A percentile compares a stretch with the other conserved stretches of the same genome.
These are phyloP conservation scores for Pythium biforme DNA, from an alignment of 352 stramenopile genomes.

Conservation along the genomic window DNA sequence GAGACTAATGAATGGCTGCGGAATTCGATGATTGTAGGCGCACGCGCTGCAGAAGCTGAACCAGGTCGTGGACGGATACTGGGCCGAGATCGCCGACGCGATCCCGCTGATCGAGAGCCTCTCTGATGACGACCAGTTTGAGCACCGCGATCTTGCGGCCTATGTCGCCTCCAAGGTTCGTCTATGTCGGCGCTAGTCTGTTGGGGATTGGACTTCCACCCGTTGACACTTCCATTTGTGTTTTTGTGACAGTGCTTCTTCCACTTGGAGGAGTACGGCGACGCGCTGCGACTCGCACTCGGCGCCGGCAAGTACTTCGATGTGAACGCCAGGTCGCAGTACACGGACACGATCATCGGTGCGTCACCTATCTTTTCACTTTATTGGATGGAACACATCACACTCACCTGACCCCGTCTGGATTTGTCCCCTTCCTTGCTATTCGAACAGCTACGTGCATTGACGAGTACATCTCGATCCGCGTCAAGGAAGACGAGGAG, in stretches of 20 bases:
- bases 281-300: conserved; percentile 93
- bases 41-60: conserved; percentile 92
- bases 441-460: conserved; percentile 87
- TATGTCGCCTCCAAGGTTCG: conserved; percentile 87
- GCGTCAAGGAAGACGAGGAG: conserved; percentile 73
- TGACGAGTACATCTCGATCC: conserved; percentile 95
- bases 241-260: conserved; percentile 91
- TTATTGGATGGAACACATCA: background rate
- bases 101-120: conserved; percentile 92
- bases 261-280: conserved; percentile 97
- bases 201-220: background rate
- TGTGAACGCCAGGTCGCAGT: conserved; percentile 91
- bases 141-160: conserved; percentile 88
- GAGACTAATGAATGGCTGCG: background rate
- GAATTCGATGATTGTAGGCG: conserved; percentile 32
- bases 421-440: background rate
- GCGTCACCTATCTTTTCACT: conserved; percentile 7
- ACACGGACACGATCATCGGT: conserved; percentile 96
- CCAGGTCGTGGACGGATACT: conserved; percentile 92
- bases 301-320: conserved; percentile 95
- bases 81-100: conserved; percentile 92
- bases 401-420: background rate
- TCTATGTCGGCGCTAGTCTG: background rate
- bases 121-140: conserved; percentile 92
- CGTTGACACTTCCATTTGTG: background rate